phyloP scores from a whole-genome alignment of 352 stramenopile species.

The Globisporangium polare region DNA sequence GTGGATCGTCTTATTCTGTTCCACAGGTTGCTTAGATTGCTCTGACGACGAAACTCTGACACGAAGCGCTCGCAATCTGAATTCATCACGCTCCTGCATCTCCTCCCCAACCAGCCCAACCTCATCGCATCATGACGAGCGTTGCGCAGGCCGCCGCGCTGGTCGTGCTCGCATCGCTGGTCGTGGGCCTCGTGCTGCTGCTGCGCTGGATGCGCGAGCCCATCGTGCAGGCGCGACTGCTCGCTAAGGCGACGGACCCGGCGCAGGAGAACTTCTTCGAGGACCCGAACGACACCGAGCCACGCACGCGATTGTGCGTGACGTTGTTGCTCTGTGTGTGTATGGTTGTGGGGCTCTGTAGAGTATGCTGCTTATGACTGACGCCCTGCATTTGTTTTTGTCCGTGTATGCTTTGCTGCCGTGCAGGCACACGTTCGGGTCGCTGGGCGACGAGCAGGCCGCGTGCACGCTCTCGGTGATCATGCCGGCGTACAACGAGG shows the following conservation, averaged over 20 bases:
- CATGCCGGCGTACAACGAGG: slow-evolving; percentile 94
- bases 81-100: background rate
- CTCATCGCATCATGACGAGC: slow-evolving; percentile 4
- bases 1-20: no score
- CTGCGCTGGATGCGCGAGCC: slow-evolving; percentile 57
- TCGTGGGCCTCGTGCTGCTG: slow-evolving; percentile 28
- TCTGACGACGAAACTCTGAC: background rate
- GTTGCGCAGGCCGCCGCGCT: slow-evolving; percentile 22
- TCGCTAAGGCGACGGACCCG: slow-evolving; percentile 43
- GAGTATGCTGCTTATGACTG: background rate
- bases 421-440: slow-evolving; percentile 47
- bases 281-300: slow-evolving; percentile 40
- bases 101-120: background rate
- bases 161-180: slow-evolving; percentile 18
- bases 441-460: slow-evolving; percentile 48
- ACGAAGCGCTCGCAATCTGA: background rate
- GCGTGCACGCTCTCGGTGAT: slow-evolving; percentile 85
- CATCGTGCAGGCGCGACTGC: slow-evolving; percentile 46
- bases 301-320: slow-evolving; percentile 34
- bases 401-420: background rate
- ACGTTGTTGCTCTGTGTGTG: background rate
- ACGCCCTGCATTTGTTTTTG: slow-evolving; percentile 2
- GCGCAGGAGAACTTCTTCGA: slow-evolving; percentile 51
- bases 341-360: background rate
- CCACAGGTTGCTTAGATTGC: no score